Conservation (phyloP, 805 yeast species). For the Jamesozyma lodderae region DNA sequence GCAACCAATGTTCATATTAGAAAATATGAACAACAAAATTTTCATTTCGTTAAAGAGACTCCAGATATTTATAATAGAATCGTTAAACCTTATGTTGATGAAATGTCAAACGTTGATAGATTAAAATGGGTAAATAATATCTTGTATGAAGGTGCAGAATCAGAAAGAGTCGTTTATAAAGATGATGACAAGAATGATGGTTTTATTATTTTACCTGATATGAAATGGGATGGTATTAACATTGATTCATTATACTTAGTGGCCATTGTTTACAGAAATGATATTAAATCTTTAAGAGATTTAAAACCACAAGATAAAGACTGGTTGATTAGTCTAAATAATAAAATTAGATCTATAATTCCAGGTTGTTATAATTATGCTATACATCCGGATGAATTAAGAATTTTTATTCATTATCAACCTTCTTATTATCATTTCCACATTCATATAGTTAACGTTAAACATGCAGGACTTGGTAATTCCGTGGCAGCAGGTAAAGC, state of each 20-base stretch:
- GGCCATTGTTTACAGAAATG: conserved; percentile 61
- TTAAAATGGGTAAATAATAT: conserved; percentile 88
- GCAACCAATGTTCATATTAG: conserved; percentile 78
- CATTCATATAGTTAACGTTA: conserved; percentile 73
- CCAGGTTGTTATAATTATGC: conserved; percentile 36
- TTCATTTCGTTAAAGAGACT: conserved; percentile 64
- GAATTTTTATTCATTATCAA: conserved; percentile 84
- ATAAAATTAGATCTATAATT: conserved; percentile 40
- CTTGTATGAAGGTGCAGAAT: conserved; percentile 70
- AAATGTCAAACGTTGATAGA: conserved; percentile 61
- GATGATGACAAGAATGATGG: conserved; percentile 48
- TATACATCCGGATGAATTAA: conserved; percentile 46
- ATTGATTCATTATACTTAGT: conserved; percentile 67
- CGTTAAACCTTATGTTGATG: conserved; percentile 70
- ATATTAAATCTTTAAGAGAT: conserved; percentile 70
- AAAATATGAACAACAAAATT: conserved; percentile 52
- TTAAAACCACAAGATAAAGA: conserved; percentile 48
- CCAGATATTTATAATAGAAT: conserved; percentile 55
- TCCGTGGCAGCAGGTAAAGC: conserved; percentile 76
- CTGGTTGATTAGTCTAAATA: conserved; percentile 43
- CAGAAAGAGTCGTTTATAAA: conserved; percentile 66
- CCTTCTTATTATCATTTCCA: conserved; percentile 96
- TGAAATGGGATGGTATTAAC: conserved; percentile 87
- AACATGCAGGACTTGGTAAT: conserved; percentile 57
- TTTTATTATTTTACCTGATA: conserved; percentile 79